These are phyloP conservation scores for Cladosporium oxysporum DNA, from an alignment of 2,329 filamentous ascomycete species.

Conservation along the genomic window DNA sequence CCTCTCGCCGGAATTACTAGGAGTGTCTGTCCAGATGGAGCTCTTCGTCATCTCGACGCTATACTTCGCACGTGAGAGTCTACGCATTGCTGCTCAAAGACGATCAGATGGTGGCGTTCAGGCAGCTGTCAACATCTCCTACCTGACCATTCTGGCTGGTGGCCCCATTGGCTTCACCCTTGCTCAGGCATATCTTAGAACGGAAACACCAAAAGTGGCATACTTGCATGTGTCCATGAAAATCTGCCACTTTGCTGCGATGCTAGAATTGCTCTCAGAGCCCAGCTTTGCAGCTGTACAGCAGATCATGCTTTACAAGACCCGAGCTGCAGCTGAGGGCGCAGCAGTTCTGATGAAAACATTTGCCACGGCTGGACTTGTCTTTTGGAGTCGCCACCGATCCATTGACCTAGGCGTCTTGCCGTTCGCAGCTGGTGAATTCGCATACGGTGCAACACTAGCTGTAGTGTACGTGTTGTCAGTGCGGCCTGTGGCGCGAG, in stretches of 20 bases:
- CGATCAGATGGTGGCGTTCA: conserved; percentile 59
- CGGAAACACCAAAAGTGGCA: conserved; percentile 56
- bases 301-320: conserved; percentile 74
- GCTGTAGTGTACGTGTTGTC: conserved; percentile 69
- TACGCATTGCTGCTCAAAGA: conserved; percentile 88
- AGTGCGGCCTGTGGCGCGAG: conserved; percentile 57
- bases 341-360: conserved; percentile 77
- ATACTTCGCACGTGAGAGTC: conserved; percentile 88
- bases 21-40: conserved; percentile 85
- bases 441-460: conserved; percentile 71
- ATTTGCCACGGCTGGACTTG: conserved; percentile 69
- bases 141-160: conserved; percentile 66
- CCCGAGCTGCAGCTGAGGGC: conserved; percentile 81
- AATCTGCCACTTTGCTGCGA: conserved; percentile 58
- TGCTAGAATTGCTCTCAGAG: conserved; percentile 79
- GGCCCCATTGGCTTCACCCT: conserved; percentile 62
- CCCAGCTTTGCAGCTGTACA: conserved; percentile 88
- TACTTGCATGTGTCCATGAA: conserved; percentile 61
- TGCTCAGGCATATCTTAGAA: conserved; percentile 66
- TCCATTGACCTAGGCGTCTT: conserved; percentile 68
- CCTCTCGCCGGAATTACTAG: conserved; percentile 80
- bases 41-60: conserved; percentile 91
- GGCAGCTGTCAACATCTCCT: conserved; percentile 83
- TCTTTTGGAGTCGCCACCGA: conserved; percentile 61
- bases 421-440: conserved; percentile 85